Base-by-base conservation (phyloP, 352 stramenopile genomes). In the Globisporangium abappressorium region DNA sequence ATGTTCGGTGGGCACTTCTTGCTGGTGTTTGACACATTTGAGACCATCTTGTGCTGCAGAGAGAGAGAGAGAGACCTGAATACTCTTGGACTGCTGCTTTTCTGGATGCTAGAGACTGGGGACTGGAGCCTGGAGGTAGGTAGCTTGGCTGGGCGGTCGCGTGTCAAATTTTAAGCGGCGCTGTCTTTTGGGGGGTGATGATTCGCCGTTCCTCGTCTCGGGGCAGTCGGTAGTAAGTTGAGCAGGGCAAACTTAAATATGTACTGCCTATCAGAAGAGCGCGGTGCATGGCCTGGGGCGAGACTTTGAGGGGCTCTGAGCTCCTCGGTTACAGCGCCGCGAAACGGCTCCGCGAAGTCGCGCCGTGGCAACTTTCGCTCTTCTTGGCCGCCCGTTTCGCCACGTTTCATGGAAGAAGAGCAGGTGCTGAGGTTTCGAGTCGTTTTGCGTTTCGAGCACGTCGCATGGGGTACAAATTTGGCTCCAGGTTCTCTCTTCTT, bases 1-100 rank as follows among this genome's bases (percentile, higher is more conserved):
- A 77, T 77, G 43, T 73, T 80, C 0, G 74, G 46, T 18, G 74
- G 68, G 34, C 66, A 64, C 51, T 80, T 80, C 68, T 77, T 77
- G 8, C 61, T 47, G 7, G 9, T 65, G 26, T 41, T 26, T 2
- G 51, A 24, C 24, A n/a, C 51, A 33, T 58, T 38, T 41, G 63
- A 60, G 57, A 73, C 68, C 68, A 73, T 72, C 54, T 55, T 66
- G 36, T 46, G 38, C 4, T 38, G 22, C 2, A 20, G 59, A n/a
- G 28, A 5, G 15, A 26, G 9, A 22, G 30, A 22, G 30, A 18
- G 9, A 65, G 43, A 65, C 7, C 22, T 53, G 57, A 30, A 20
- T 9, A 34, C 51, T 15, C 22, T 9, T n/a, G 49, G 4, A 3
- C 11, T 57, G 18, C 5, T 55, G 51, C 43, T 51, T 3, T 11